Evolutionary conservation across 2,329 filamentous ascomycete genomes (phyloP).

Genomic region (Talaromyces sp.): DNA sequence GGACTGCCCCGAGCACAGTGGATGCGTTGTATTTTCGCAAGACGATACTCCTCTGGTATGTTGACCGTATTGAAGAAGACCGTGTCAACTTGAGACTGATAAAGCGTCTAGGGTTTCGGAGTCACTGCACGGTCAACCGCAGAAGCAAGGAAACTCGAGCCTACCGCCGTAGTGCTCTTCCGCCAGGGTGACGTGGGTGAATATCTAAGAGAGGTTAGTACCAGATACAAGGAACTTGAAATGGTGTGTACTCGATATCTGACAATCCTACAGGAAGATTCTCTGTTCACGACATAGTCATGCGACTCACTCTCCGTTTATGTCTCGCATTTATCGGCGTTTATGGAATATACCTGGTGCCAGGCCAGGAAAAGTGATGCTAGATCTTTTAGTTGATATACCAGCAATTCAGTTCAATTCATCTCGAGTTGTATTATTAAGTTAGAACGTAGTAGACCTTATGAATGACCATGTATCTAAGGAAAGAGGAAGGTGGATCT

Average conservation of each 20-base stretch:
- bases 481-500: neutral
- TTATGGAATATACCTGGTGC: conserved; percentile 5
- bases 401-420: neutral
- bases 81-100: neutral
- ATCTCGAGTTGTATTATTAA: neutral
- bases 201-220: conserved; percentile 72
- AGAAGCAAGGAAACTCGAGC: conserved; percentile 79
- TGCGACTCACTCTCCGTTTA: neutral
- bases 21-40: conserved; percentile 86
- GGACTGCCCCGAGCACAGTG: conserved; percentile 89
- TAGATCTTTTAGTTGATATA: conserved; percentile 4
- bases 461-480: neutral
- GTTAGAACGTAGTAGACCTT: neutral
- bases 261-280: conserved; percentile 50
- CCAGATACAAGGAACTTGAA: neutral
- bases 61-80: neutral
- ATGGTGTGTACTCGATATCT: neutral
- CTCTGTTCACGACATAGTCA: conserved; percentile 55
- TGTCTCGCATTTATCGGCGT: conserved; percentile 17
- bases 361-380: conserved; percentile 7
- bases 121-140: conserved; percentile 83
- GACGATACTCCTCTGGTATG: conserved; percentile 72
- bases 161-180: conserved; percentile 85
- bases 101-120: conserved; percentile 67
- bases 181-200: conserved; percentile 92